Evolutionary conservation across 2,329 filamentous ascomycete species (phyloP).

Genomic region (Botrytis byssoidea): DNA sequence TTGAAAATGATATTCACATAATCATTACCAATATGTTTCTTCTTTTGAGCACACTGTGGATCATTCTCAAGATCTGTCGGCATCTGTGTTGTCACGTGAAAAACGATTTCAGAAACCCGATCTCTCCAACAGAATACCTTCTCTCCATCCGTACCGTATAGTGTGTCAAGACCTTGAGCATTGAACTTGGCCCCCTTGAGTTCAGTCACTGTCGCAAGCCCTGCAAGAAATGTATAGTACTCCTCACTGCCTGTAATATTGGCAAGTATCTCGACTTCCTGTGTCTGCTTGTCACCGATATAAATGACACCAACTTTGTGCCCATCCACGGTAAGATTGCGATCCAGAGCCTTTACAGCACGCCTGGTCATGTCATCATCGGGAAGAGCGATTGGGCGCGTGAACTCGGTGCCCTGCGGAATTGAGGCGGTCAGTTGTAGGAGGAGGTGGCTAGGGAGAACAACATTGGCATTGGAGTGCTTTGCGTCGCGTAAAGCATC

Average conservation of each 20-base stretch:
- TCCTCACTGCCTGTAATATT: slow-evolving; percentile 85
- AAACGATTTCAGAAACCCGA: slow-evolving; percentile 90
- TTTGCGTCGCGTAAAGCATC: slow-evolving; percentile 52
- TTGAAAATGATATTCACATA: slow-evolving; percentile 99
- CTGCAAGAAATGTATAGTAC: slow-evolving; percentile 80
- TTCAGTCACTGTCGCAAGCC: slow-evolving; percentile 76
- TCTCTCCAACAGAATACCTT: slow-evolving; percentile 94
- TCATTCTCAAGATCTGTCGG: slow-evolving; percentile 79
- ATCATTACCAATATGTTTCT: slow-evolving; percentile 94
- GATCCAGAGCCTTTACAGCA: slow-evolving; percentile 79
- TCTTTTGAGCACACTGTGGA: slow-evolving; percentile 77
- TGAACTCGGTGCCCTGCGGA: slow-evolving; percentile 54
- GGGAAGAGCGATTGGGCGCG: slow-evolving; percentile 74
- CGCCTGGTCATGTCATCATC: slow-evolving; percentile 54
- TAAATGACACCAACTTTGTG: slow-evolving; percentile 96
- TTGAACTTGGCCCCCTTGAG: slow-evolving; percentile 86
- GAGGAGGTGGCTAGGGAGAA: slow-evolving; percentile 72
- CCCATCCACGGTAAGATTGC: slow-evolving; percentile 84
- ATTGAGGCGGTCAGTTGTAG: slow-evolving; percentile 66
- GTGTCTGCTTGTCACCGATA: slow-evolving; percentile 79
- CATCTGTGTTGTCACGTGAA: slow-evolving; percentile 97
- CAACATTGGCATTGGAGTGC: slow-evolving; percentile 53
- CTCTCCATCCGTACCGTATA: slow-evolving; percentile 76
- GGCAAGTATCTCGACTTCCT: slow-evolving; percentile 79
- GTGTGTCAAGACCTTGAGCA: slow-evolving; percentile 82